phyloP scores from a whole-genome alignment of 225 moss, liverwort and hornwort genomes.

The Climacium dendroides region DNA sequence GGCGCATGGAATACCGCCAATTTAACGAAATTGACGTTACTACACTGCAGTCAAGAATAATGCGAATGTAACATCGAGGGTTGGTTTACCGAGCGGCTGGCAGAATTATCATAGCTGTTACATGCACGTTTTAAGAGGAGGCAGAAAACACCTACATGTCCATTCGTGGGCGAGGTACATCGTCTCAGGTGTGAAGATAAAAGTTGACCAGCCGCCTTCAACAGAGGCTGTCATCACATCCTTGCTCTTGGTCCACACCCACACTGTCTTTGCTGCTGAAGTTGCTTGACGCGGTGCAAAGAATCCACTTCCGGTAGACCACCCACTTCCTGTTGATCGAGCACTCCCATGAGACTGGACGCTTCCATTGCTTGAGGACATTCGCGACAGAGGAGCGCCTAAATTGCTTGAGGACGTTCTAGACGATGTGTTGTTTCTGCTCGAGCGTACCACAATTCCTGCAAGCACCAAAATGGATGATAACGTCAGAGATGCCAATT shows the following conservation, averaged over 20 bases:
- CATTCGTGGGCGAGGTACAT: conserved; percentile 58
- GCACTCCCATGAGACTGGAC: not conserved
- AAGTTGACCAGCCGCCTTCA: conserved; percentile 87
- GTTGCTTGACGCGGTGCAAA: not conserved
- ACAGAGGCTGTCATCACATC: conserved; percentile 93
- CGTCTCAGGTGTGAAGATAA: conserved; percentile 61
- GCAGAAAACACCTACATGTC: conserved; percentile 33
- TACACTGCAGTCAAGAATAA: not conserved
- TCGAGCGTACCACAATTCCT: not conserved
- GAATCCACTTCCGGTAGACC: not conserved
- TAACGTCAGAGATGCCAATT: not conserved
- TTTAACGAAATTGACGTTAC: not conserved
- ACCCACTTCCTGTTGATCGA: not conserved
- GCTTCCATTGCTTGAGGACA: conserved; percentile 2
- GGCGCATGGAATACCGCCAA: not conserved
- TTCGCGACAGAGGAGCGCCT: not conserved
- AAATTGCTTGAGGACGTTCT: not conserved
- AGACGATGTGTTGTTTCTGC: not conserved
- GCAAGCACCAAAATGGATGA: not conserved
- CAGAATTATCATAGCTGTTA: not conserved
- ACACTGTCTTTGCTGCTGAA: conserved; percentile 43
- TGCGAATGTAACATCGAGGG: not conserved
- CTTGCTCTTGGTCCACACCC: conserved; percentile 90
- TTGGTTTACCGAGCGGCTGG: not conserved
- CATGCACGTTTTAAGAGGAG: not conserved